phyloP scores from a whole-genome alignment of 257 asterid genomes.

The Cordia subcordata region DNA sequence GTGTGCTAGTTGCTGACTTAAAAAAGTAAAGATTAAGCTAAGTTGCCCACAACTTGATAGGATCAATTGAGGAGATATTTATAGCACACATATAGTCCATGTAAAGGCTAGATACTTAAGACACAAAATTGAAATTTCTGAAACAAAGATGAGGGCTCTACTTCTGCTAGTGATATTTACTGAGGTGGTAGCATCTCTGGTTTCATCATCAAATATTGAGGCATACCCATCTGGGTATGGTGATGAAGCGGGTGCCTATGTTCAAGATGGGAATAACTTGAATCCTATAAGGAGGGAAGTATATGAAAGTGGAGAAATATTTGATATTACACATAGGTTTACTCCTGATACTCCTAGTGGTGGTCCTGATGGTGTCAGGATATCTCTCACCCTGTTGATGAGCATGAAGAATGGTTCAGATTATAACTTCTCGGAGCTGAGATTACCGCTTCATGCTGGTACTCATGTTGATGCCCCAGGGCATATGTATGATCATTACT shows the following conservation, averaged over 20 bases:
- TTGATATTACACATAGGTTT: conserved; percentile 67
- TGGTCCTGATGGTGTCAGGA: conserved; percentile 45
- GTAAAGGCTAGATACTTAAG: not conserved
- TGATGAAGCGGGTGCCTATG: conserved; percentile 32
- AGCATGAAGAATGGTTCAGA: conserved; percentile 89
- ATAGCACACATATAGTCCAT: not conserved
- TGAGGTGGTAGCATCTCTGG: conserved; percentile 17
- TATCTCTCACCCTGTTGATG: conserved; percentile 40
- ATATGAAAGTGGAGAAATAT: conserved; percentile 46
- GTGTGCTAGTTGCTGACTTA: too few relatives aligned
- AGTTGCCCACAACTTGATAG: not conserved
- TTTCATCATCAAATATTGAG: conserved; percentile 22
- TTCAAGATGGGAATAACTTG: conserved; percentile 17
- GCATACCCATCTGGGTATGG: conserved; percentile 50
- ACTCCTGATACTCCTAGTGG: conserved; percentile 57
- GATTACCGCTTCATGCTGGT: conserved; percentile 62
- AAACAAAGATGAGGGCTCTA: conserved; percentile 33
- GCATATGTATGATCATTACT: conserved; percentile 56
- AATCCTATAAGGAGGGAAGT: conserved; percentile 37
- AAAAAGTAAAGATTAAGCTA: too few relatives aligned
- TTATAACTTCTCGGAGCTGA: conserved; percentile 70
- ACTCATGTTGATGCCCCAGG: conserved; percentile 97
- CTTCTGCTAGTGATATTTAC: conserved; percentile 25
- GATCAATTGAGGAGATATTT: not conserved
- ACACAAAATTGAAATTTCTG: not conserved